Evolutionary conservation across 495 filamentous ascomycete species (phyloP).

Genomic region (Hypoxylon crocopeplum): DNA sequence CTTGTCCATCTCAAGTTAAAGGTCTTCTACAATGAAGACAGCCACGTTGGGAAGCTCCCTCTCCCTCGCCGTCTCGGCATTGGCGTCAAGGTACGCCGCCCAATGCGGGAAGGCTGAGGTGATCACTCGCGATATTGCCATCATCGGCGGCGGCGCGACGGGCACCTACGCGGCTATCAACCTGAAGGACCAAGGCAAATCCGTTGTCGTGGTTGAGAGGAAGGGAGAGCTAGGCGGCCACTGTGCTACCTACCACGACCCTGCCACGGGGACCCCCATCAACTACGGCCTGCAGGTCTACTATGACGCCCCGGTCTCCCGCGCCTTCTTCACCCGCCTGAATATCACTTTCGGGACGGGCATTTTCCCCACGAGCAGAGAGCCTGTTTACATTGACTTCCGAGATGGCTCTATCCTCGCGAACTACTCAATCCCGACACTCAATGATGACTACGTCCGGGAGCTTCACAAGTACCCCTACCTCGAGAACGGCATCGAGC

Average conservation of each 20-base stretch:
- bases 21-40: slow-evolving; percentile 5
- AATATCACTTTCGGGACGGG: slow-evolving; percentile 41
- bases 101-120: slow-evolving; percentile 17
- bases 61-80: slow-evolving; percentile 4
- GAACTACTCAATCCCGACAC: slow-evolving; percentile 33
- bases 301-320: slow-evolving; percentile 42
- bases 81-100: not conserved
- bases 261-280: slow-evolving; percentile 46
- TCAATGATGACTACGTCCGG: slow-evolving; percentile 14
- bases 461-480: slow-evolving; percentile 50
- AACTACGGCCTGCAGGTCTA: slow-evolving; percentile 55
- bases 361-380: not conserved
- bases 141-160: slow-evolving; percentile 57
- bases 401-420: slow-evolving; percentile 26
- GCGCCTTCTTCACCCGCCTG: slow-evolving; percentile 46
- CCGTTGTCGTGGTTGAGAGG: slow-evolving; percentile 54
- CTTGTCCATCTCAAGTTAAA: slow-evolving; percentile 1
- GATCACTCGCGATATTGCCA: slow-evolving; percentile 47
- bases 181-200: slow-evolving; percentile 50
- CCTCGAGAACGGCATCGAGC: slow-evolving; percentile 46
- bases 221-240: slow-evolving; percentile 52
- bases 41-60: slow-evolving; percentile 2
- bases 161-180: slow-evolving; percentile 58
- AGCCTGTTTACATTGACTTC: slow-evolving; percentile 29
- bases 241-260: slow-evolving; percentile 51